Conservation (phyloP, 371 early-diverging fungal genomes). For the Zychaea mexicana region DNA sequence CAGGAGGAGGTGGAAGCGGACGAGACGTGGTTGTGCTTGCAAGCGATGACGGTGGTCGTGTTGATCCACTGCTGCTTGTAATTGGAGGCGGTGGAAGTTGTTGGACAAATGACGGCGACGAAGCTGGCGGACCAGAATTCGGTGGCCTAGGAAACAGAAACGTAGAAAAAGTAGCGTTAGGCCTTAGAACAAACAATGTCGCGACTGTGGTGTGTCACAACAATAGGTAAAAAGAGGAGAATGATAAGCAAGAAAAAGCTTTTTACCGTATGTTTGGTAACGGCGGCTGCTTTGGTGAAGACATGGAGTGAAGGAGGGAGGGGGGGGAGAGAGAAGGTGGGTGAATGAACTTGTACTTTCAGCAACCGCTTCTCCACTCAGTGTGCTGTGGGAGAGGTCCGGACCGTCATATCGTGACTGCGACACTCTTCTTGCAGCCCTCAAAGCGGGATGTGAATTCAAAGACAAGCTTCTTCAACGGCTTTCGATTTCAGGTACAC, state of each 20-base stretch:
- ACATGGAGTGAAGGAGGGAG: constrained; percentile 1
- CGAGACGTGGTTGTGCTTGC: constrained; percentile 5
- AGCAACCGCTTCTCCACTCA: background rate
- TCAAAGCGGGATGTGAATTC: too few relatives aligned
- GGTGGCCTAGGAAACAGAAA: constrained; percentile 10
- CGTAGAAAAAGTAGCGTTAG: too few relatives aligned
- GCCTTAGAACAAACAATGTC: too few relatives aligned
- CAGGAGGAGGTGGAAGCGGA: constrained; percentile 10
- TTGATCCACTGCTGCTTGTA: constrained; percentile 3
- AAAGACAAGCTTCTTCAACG: too few relatives aligned
- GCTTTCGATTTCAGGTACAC: too few relatives aligned
- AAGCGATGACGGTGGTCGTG: constrained; percentile 14
- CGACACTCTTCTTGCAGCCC: too few relatives aligned
- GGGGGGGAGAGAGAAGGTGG: background rate
- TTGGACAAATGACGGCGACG: background rate
- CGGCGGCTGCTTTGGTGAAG: constrained; percentile 17
- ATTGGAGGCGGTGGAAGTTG: constrained; percentile 10
- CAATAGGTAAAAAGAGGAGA: background rate
- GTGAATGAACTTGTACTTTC: background rate
- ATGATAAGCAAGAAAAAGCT: background rate
- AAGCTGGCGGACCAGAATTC: constrained; percentile 6
- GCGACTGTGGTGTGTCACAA: too few relatives aligned
- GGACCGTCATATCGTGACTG: too few relatives aligned
- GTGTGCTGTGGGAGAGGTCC: background rate
- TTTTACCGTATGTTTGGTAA: constrained; percentile 14